Conservation (phyloP, 768 basidiomycete species). For the Termitomyces sp. region DNA sequence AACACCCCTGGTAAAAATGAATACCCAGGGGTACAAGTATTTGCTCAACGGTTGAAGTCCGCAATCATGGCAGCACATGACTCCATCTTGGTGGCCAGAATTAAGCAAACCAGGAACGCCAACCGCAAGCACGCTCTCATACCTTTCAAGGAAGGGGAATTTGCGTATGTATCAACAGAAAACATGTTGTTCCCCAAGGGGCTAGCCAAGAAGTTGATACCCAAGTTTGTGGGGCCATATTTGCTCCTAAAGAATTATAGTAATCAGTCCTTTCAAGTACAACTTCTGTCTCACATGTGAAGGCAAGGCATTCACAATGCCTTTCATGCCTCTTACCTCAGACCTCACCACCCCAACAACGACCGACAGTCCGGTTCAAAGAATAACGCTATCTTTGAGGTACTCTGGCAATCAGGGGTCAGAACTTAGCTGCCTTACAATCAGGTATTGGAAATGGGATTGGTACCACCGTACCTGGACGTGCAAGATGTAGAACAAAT, state of each 20-base stretch:
- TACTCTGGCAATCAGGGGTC: not conserved
- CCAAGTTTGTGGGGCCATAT: not conserved
- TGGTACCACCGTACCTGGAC: not conserved
- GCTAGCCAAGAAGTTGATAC: not conserved
- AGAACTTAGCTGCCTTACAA: not conserved
- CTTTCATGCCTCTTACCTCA: no score
- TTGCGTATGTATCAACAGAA: not conserved
- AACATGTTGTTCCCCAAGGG: not conserved
- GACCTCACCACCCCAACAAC: no score
- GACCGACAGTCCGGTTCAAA: no score
- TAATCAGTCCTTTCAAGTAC: not conserved
- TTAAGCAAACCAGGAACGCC: no score
- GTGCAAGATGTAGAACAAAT: not conserved
- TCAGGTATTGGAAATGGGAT: not conserved
- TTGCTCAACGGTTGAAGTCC: not conserved
- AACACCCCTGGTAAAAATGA: no score
- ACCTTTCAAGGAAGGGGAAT: not conserved
- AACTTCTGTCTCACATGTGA: not conserved
- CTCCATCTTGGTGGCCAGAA: not conserved
- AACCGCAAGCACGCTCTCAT: not conserved
- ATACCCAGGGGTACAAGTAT: not conserved
- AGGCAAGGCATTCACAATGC: not conserved
- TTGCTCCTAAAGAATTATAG: not conserved
- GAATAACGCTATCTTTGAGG: not conserved
- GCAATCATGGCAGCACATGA: not conserved